Evolutionary conservation across 169 alveolate species (phyloP).

Genomic region (Sarcocystis neurona): DNA sequence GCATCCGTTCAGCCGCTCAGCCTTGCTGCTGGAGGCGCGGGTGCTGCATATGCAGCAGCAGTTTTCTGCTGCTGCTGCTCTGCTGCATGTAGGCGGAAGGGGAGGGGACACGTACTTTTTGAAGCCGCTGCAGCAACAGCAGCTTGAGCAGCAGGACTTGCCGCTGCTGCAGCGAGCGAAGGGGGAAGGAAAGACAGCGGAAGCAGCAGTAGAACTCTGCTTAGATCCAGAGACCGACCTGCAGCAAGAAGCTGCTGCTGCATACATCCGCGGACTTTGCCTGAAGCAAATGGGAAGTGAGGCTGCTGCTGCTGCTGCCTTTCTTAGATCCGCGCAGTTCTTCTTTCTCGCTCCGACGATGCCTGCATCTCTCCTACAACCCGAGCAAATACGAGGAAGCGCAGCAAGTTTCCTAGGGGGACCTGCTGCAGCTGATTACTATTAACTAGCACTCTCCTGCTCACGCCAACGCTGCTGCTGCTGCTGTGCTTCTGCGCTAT

Average conservation of each 20-base stretch:
- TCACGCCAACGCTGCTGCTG: too few species aligned
- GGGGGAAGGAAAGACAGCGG: not conserved
- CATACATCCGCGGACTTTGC: not conserved
- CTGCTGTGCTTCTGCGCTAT: too few species aligned
- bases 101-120: too few species aligned
- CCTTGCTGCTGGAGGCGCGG: slow-evolving; percentile 16
- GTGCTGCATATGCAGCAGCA: not conserved
- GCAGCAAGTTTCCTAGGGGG: too few species aligned
- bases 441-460: too few species aligned
- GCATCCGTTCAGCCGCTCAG: slow-evolving; percentile 19
- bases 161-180: too few species aligned
- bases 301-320: not conserved
- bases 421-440: too few species aligned
- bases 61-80: not conserved
- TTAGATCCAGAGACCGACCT: slow-evolving; percentile 25
- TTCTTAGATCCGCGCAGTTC: not conserved
- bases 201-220: not conserved
- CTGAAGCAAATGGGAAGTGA: not conserved
- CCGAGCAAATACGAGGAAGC: too few species aligned
- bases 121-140: too few species aligned
- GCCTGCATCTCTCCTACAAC: not conserved
- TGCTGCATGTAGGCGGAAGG: too few species aligned
- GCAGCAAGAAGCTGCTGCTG: not conserved
- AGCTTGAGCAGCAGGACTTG: too few species aligned
- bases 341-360: slow-evolving; percentile 23